Evolutionary conservation across 768 basidiomycete genomes (phyloP).

Genomic region (Candolleomyces aberdarensis): DNA sequence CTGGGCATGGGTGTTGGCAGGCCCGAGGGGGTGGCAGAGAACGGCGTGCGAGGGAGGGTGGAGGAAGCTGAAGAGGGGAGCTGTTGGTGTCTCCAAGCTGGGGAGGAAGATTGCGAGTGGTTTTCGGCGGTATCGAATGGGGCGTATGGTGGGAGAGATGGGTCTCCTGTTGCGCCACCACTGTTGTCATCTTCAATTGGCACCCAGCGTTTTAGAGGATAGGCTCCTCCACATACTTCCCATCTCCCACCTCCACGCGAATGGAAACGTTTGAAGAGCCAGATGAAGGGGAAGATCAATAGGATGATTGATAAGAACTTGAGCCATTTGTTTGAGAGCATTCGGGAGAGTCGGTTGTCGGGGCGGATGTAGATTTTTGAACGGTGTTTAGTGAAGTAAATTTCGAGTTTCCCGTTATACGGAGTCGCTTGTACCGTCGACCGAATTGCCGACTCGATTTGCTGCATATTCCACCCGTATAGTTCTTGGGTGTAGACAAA

Average conservation of each 20-base stretch:
- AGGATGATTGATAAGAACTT: conserved; percentile 65
- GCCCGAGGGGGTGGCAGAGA: background rate
- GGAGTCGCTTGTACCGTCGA: conserved; percentile 43
- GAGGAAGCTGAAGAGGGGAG: background rate
- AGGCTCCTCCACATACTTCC: conserved; percentile 75
- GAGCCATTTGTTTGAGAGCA: conserved; percentile 69
- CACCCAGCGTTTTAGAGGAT: conserved; percentile 59
- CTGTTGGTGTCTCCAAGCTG: background rate
- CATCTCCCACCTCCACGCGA: conserved; percentile 67
- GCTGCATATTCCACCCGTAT: conserved; percentile 47
- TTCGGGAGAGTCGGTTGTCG: conserved; percentile 59
- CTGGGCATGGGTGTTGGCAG: background rate
- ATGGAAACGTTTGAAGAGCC: conserved; percentile 74
- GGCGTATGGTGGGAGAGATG: conserved; percentile 10
- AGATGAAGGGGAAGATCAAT: conserved; percentile 76
- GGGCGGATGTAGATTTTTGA: conserved; percentile 64
- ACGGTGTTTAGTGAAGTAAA: conserved; percentile 47
- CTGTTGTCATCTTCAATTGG: conserved; percentile 22
- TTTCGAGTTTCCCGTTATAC: conserved; percentile 42
- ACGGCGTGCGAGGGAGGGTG: background rate
- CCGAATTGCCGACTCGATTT: conserved; percentile 35
- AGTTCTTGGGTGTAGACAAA: conserved; percentile 68
- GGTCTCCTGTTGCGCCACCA: conserved; percentile 3
- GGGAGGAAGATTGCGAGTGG: background rate
- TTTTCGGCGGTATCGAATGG: background rate